Conservation (phyloP, 345 rosid genomes). For the Sisymbrium irio region DNA sequence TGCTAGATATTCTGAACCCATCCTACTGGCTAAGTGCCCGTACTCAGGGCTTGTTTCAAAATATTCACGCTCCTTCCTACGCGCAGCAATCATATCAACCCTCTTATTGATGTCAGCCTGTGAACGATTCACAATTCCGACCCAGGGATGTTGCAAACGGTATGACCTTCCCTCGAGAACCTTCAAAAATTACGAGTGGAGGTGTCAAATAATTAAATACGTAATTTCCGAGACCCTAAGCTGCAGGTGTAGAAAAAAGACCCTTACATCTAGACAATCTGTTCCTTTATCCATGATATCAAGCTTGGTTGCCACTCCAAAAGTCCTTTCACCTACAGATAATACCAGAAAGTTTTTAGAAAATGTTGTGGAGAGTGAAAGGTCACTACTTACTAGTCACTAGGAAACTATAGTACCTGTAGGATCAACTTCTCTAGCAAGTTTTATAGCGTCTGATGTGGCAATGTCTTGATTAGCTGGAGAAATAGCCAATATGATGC, state of each 20-base stretch:
- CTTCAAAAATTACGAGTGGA: slow-evolving; percentile 39
- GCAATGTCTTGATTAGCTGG: slow-evolving; percentile 99
- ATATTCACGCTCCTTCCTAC: slow-evolving; percentile 88
- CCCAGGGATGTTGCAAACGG: slow-evolving; percentile 99
- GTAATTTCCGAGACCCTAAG: not conserved
- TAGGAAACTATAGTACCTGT: slow-evolving; percentile 50
- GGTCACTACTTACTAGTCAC: not conserved
- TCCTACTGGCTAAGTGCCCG: slow-evolving; percentile 86
- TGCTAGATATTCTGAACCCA: slow-evolving; percentile 99
- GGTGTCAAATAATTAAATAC: slow-evolving; percentile 28
- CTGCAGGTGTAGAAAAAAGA: not conserved
- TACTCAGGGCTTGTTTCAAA: slow-evolving; percentile 98
- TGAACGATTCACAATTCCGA: slow-evolving; percentile 97
- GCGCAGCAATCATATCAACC: slow-evolving; percentile 91
- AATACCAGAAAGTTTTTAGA: not conserved
- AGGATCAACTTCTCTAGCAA: slow-evolving; percentile 99
- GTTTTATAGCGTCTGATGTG: slow-evolving; percentile 98
- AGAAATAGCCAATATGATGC: slow-evolving; percentile 96
- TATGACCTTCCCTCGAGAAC: slow-evolving; percentile 96
- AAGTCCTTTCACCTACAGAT: slow-evolving; percentile 86
- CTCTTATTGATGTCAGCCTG: slow-evolving; percentile 99
- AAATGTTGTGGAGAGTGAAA: slow-evolving; percentile 16
- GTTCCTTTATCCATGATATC: slow-evolving; percentile 99
- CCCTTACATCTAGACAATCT: slow-evolving; percentile 76
- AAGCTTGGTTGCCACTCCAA: slow-evolving; percentile 96